phyloP scores from a whole-genome alignment of 768 basidiomycete genomes.

The Pholiota conissans region DNA sequence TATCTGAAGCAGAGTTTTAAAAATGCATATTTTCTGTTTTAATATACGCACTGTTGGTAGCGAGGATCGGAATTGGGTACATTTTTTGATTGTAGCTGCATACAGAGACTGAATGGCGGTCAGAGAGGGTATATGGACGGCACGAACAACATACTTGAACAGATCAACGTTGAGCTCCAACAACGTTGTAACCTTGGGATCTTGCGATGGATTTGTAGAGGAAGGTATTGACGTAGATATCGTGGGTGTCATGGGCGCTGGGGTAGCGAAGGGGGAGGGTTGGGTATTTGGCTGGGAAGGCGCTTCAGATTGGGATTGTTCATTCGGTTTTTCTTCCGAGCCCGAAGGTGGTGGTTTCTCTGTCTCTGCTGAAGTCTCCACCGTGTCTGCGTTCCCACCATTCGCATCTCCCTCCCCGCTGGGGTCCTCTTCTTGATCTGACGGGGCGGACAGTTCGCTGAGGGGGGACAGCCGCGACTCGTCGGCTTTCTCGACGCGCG shows the following conservation, averaged over 20 bases:
- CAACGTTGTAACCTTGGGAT: slow-evolving; percentile 58
- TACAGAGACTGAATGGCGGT: slow-evolving; percentile 47
- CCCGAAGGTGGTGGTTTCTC: slow-evolving; percentile 5
- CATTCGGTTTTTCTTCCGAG: slow-evolving; percentile 1
- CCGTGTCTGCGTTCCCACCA: slow-evolving; percentile 1
- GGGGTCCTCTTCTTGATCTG: slow-evolving; percentile 45
- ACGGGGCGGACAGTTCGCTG: slow-evolving; percentile 72
- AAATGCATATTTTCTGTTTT: slow-evolving; percentile 1
- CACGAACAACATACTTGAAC: slow-evolving; percentile 50
- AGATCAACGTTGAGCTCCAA: slow-evolving; percentile 71
- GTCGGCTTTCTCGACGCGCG: slow-evolving; percentile 24
- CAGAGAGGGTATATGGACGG: background rate
- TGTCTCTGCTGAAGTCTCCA: background rate
- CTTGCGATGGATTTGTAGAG: slow-evolving; percentile 28
- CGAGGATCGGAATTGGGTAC: slow-evolving; percentile 46
- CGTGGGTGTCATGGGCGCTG: slow-evolving; percentile 14
- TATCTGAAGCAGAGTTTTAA: slow-evolving; percentile 42
- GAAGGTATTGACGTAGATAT: slow-evolving; percentile 13
- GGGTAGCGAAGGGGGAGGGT: slow-evolving; percentile 7
- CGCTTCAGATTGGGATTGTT: slow-evolving; percentile 1
- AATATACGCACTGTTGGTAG: slow-evolving; percentile 54
- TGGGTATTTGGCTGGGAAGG: slow-evolving; percentile 7
- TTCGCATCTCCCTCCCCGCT: slow-evolving; percentile 31
- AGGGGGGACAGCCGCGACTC: slow-evolving; percentile 65
- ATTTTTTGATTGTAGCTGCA: slow-evolving; percentile 59